These are phyloP conservation scores for Fusarium sp. DNA, from an alignment of 2,329 filamentous ascomycete species.

Conservation along the genomic window DNA sequence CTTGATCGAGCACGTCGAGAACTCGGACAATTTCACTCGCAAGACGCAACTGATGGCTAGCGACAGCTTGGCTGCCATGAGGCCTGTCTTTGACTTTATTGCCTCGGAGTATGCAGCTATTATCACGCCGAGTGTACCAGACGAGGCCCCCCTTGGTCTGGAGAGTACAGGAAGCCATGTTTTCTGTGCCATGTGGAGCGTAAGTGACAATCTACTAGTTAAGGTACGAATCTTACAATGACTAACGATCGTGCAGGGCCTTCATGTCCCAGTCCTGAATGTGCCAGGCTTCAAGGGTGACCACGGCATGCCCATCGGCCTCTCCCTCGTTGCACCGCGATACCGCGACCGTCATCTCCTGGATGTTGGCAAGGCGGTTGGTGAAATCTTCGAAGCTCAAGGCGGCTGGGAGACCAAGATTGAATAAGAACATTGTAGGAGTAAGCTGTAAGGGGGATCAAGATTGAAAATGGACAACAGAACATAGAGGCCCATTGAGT, in stretches of 20 bases:
- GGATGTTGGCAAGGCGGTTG: conserved; percentile 51
- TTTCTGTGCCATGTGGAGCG: conserved; percentile 64
- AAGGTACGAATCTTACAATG: background rate
- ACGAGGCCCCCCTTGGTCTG: conserved; percentile 66
- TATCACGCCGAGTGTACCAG: conserved; percentile 66
- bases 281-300: conserved; percentile 68
- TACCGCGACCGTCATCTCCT: conserved; percentile 58
- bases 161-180: conserved; percentile 64
- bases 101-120: conserved; percentile 63
- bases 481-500: background rate
- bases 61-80: conserved; percentile 62
- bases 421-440: background rate
- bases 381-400: conserved; percentile 46
- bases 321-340: conserved; percentile 61
- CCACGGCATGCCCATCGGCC: conserved; percentile 65
- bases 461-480: conserved; percentile 1
- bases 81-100: conserved; percentile 65
- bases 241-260: conserved; percentile 43
- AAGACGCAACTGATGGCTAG: conserved; percentile 61
- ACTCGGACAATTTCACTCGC: conserved; percentile 53
- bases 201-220: conserved; percentile 43
- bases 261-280: conserved; percentile 72
- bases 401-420: conserved; percentile 42
- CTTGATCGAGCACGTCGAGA: conserved; percentile 64
- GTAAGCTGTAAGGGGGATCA: background rate